Evolutionary conservation across 208 protist genomes (phyloP).

Genomic region (Herpetomonas samuelpessoai): DNA sequence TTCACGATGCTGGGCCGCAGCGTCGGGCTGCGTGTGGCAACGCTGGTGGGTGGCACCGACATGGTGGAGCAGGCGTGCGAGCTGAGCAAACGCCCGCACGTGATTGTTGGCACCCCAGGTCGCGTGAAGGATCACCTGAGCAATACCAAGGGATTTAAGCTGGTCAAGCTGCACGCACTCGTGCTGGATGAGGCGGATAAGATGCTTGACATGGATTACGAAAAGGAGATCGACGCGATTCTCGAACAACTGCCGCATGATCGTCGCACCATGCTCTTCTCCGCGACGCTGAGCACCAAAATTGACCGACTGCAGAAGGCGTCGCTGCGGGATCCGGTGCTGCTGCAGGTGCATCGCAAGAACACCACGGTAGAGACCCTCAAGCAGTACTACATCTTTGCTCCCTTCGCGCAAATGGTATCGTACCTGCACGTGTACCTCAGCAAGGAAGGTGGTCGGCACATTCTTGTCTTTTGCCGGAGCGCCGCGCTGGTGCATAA

Average conservation of each 20-base stretch:
- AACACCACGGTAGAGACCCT: constrained; percentile 97
- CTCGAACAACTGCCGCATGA: constrained; percentile 89
- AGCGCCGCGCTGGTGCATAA: constrained; percentile 89
- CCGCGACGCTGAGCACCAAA: constrained; percentile 98
- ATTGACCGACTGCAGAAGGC: constrained; percentile 98
- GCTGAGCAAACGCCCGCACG: constrained; percentile 95
- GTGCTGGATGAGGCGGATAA: constrained; percentile 99
- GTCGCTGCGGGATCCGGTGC: constrained; percentile 95
- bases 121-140: constrained; percentile 97
- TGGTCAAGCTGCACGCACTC: constrained; percentile 94
- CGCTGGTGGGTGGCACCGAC: constrained; percentile 93
- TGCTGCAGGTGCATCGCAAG: constrained; percentile 95
- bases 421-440: constrained; percentile 89
- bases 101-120: constrained; percentile 98
- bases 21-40: constrained; percentile 87
- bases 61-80: constrained; percentile 95
- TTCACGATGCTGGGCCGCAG: constrained; percentile 89
- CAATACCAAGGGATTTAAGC: constrained; percentile 98
- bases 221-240: constrained; percentile 97
- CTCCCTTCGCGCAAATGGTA: constrained; percentile 93
- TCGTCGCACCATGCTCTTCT: constrained; percentile 96
- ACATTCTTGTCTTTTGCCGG: constrained; percentile 92
- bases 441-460: constrained; percentile 85
- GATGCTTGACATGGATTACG: constrained; percentile 98
- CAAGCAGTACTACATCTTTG: constrained; percentile 97